Base-by-base conservation (phyloP, 2,329 filamentous ascomycete genomes). In the Pezicula radicicola region DNA sequence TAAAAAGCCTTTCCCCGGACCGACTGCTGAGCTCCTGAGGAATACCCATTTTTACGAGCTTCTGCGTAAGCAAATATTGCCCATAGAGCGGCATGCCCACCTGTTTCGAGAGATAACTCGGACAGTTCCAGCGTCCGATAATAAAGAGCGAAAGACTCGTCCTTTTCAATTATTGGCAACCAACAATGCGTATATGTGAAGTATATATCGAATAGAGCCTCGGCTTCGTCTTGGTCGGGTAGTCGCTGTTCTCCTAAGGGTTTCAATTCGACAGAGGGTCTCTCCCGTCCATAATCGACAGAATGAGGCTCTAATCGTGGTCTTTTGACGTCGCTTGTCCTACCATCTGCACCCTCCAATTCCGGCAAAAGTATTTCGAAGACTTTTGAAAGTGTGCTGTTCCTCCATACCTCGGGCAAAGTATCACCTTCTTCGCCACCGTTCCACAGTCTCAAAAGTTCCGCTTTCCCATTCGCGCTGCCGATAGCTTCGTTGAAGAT, bases 151-250 rank as follows among this genome's bases (percentile, higher is more conserved):
- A 35, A 43, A 28, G 86, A 71, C 40, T 79, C 76, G 46, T 85
- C 78, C 55, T 83, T 84, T 54, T 88, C 83, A 10, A 85, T 72
- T 28, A 91, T 82, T 0, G 87, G 87, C 27, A 91, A 75, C 87
- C 87, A 91, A 50, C 79, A 83, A 63, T 90, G 85, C 0, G 84
- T 88, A 59, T 88, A 88, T 1, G 85, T 79, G 53, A 88, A 87
- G 63, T 89, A 90, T 7, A 85, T 75, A 55, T 89, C 84, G 35
- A 90, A 45, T 13, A 45, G 27, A n/a, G 42, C 42, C 27, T 45
- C 42, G 69, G 7, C 89, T 73, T 2, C 77, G 73, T 72, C 75
- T 84, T 63, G 77, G 80, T 61, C 81, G 77, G 15, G 67, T 62
- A 15, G 77, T 33, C 30, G 30, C 9, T 33, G 30, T 83, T 0